Conservation (phyloP, 495 filamentous ascomycete species). For the Aspergillus incahuasiensis region DNA sequence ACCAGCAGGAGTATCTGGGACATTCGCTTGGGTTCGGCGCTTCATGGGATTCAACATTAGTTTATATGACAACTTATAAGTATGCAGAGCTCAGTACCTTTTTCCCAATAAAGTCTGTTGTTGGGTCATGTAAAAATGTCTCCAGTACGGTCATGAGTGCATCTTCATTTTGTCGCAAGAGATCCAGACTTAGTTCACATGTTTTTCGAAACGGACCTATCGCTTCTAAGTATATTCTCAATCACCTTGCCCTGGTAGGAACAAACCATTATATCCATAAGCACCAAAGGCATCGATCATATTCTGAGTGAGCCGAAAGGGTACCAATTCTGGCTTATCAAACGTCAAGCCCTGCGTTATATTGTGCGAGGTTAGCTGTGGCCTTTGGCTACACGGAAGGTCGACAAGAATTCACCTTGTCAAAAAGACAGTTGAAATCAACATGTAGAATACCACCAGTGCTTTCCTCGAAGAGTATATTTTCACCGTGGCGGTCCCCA, state of each 20-base stretch:
- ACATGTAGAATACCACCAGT: constrained; percentile 95
- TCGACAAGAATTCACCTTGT: constrained; percentile 54
- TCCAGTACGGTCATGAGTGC: constrained; percentile 95
- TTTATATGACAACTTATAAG: neutral
- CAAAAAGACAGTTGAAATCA: constrained; percentile 99
- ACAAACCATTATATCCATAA: constrained; percentile 70
- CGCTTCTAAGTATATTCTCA: neutral
- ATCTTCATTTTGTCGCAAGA: constrained; percentile 88
- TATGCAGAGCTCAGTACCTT: constrained; percentile 49
- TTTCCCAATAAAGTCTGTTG: constrained; percentile 81
- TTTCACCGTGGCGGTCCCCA: constrained; percentile 97
- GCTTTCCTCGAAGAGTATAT: constrained; percentile 90
- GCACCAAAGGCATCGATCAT: constrained; percentile 97
- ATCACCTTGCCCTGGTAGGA: too few relatives aligned
- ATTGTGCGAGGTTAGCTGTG: neutral
- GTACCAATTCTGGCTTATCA: constrained; percentile 88
- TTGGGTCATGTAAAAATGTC: constrained; percentile 94
- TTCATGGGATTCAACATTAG: constrained; percentile 28
- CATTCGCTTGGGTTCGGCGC: constrained; percentile 53
- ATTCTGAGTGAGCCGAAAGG: constrained; percentile 97
- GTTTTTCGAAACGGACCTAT: constrained; percentile 82
- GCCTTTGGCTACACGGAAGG: neutral
- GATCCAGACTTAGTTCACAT: constrained; percentile 77
- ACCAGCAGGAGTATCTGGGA: constrained; percentile 81
- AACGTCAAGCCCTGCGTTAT: constrained; percentile 82